Conservation (phyloP, 208 protist genomes). For the Leishmania gerbilli region DNA sequence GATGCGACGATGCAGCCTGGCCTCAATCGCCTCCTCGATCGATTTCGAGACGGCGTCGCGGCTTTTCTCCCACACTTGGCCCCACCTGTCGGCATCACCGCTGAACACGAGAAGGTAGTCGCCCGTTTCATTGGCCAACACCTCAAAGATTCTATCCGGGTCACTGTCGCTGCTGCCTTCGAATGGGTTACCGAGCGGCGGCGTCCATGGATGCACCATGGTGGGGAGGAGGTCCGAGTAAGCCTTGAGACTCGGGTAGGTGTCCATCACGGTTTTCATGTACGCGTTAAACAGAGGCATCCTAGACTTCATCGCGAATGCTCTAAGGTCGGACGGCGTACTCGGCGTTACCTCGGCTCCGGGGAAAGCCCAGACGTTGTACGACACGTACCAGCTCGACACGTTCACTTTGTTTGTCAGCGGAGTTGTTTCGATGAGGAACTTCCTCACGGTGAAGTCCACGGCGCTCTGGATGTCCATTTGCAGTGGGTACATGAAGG, state of each 20-base stretch:
- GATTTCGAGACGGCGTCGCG: not conserved
- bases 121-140: slow-evolving; percentile 6
- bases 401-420: slow-evolving; percentile 10
- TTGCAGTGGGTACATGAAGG: slow-evolving; percentile 5
- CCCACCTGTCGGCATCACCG: slow-evolving; percentile 7
- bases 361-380: slow-evolving; percentile 22
- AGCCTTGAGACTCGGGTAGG: not conserved
- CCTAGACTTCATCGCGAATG: not conserved
- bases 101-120: slow-evolving; percentile 21
- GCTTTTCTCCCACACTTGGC: slow-evolving; percentile 5
- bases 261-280: not conserved
- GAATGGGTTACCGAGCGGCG: slow-evolving; percentile 12
- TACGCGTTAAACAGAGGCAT: slow-evolving; percentile 8
- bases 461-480: slow-evolving; percentile 15
- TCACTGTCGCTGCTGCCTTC: not conserved
- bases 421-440: slow-evolving; percentile 3
- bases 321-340: not conserved
- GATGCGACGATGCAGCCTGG: not conserved
- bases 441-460: not conserved
- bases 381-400: slow-evolving; percentile 18
- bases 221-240: slow-evolving; percentile 7
- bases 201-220: not conserved
- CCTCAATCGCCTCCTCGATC: slow-evolving; percentile 5
- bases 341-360: not conserved
- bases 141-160: not conserved